phyloP scores from a whole-genome alignment of 1,284 basidiomycete species.

The Fistulina hepatica region DNA sequence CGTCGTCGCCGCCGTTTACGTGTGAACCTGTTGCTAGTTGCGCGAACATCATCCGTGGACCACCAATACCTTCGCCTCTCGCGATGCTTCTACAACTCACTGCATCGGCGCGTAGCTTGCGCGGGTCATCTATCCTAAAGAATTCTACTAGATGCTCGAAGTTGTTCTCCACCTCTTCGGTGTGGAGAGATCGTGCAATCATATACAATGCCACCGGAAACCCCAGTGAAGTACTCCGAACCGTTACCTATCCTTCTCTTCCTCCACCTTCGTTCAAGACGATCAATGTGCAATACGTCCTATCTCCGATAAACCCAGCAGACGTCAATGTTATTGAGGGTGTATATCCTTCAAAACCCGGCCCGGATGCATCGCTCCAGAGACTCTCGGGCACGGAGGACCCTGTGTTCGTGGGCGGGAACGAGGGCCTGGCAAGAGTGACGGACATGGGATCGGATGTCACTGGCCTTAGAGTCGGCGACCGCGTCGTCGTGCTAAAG shows the following conservation, averaged over 20 bases:
- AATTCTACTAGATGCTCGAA: too few relatives aligned
- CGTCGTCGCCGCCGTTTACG: too few relatives aligned
- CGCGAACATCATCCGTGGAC: too few relatives aligned
- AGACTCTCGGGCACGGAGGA: constrained; percentile 21
- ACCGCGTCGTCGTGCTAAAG: constrained; percentile 67
- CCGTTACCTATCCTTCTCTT: constrained; percentile 41
- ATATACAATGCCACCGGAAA: constrained; percentile 52
- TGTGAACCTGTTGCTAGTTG: too few relatives aligned
- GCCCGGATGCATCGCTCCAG: constrained; percentile 27
- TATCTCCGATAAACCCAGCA: constrained; percentile 74
- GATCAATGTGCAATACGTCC: constrained; percentile 56
- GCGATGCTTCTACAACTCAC: too few relatives aligned
- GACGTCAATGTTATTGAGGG: constrained; percentile 78
- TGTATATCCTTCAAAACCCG: constrained; percentile 63
- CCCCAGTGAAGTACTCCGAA: constrained; percentile 46
- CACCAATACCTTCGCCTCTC: too few relatives aligned
- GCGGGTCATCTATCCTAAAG: too few relatives aligned
- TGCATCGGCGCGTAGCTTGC: too few relatives aligned
- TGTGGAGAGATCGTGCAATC: constrained; percentile 43
- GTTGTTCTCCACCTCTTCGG: neutral
- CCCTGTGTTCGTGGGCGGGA: constrained; percentile 57
- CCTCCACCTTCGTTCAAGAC: constrained; percentile 42
- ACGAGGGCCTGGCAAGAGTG: constrained; percentile 70
- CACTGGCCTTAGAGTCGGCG: constrained; percentile 38
- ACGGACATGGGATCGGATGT: constrained; percentile 47